Conservation (phyloP, 75 land plant species). For the Sequoia sempervirens region DNA sequence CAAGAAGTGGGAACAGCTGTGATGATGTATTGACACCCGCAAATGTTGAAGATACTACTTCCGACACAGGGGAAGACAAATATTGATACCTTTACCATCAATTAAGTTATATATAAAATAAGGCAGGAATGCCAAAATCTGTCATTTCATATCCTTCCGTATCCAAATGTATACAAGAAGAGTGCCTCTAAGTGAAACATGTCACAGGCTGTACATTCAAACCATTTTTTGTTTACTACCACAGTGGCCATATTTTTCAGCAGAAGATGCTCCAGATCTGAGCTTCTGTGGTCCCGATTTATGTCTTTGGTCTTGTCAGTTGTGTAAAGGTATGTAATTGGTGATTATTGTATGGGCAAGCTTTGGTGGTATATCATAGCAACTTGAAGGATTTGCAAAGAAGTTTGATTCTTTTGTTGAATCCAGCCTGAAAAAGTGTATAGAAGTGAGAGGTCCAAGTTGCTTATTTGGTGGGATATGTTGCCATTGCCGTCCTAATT, state of each 20-base stretch:
- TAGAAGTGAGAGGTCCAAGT: slow-evolving; percentile 10
- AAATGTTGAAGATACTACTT: neutral
- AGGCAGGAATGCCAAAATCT: slow-evolving; percentile 9
- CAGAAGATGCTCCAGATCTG: neutral
- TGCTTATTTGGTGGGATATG: neutral
- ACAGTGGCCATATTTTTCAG: slow-evolving; percentile 3
- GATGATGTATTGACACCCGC: neutral
- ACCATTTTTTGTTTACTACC: slow-evolving; percentile 6
- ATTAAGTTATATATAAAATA: slow-evolving; percentile 7
- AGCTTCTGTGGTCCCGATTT: slow-evolving; percentile 3
- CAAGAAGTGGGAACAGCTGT: slow-evolving; percentile 2
- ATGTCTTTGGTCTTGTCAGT: neutral
- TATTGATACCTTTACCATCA: neutral
- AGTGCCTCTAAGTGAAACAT: neutral
- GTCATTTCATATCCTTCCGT: neutral
- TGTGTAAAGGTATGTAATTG: neutral
- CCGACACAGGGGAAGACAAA: slow-evolving; percentile 1
- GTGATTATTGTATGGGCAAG: slow-evolving; percentile 1
- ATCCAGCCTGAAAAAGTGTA: slow-evolving; percentile 12
- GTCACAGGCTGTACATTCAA: slow-evolving; percentile 12
- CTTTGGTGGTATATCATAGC: neutral
- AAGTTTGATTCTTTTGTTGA: slow-evolving; percentile 10
- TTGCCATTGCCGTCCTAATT: neutral
- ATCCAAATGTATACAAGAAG: slow-evolving; percentile 7
- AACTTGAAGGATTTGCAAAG: slow-evolving; percentile 12